Conservation (phyloP, 2,329 filamentous ascomycete genomes). For the Scleromitrula shiraiana region DNA sequence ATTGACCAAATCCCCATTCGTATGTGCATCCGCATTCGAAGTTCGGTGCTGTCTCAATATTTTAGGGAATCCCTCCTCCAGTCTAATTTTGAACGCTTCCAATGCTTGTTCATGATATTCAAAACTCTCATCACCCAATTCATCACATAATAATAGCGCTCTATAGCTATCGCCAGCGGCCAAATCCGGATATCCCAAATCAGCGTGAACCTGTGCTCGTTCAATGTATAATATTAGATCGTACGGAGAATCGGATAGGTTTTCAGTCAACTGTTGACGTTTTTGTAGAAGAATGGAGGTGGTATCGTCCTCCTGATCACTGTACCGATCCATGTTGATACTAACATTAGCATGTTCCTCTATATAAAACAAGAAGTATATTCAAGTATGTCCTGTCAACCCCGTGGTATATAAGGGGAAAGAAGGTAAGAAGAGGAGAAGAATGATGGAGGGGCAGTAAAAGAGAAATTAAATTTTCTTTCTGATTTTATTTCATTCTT, state of each 20-base stretch:
- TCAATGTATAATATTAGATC: conserved; percentile 58
- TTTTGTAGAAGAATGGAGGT: conserved; percentile 38
- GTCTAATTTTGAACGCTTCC: conserved; percentile 29
- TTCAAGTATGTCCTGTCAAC: neutral
- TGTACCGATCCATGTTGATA: conserved; percentile 13
- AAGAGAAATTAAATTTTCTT: too few relatives aligned
- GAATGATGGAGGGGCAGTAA: too few relatives aligned
- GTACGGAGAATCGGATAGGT: conserved; percentile 45
- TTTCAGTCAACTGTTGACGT: conserved; percentile 49
- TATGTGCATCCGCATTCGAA: conserved; percentile 11
- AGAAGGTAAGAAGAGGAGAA: too few relatives aligned
- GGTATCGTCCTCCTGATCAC: conserved; percentile 21
- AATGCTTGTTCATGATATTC: conserved; percentile 70
- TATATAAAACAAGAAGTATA: neutral
- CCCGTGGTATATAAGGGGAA: too few relatives aligned
- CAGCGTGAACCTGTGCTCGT: conserved; percentile 62
- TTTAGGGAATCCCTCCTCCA: conserved; percentile 27
- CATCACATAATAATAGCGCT: conserved; percentile 79
- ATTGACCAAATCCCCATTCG: conserved; percentile 13
- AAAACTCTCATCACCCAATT: conserved; percentile 67
- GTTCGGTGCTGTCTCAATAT: conserved; percentile 32
- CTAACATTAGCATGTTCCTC: conserved; percentile 9
- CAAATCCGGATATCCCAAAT: conserved; percentile 80
- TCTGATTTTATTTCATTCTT: too few relatives aligned
- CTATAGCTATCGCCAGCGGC: conserved; percentile 85